phyloP scores from a whole-genome alignment of 1,284 basidiomycete species.

The Ceratobasidium sp. region DNA sequence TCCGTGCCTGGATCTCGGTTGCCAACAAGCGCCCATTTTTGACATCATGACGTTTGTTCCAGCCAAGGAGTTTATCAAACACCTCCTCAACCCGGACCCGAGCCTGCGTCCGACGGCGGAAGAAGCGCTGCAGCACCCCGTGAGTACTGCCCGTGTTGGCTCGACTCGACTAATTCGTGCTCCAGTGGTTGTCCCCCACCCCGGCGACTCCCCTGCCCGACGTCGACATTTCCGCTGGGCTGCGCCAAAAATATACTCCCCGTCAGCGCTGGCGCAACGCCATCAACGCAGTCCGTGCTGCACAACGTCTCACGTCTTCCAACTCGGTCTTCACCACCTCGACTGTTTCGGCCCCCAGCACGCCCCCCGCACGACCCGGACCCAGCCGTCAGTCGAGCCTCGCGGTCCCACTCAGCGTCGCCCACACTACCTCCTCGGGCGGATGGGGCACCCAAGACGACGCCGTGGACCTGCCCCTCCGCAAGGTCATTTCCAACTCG shows the following conservation, averaged over 20 bases:
- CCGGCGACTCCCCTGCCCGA: slow-evolving; percentile 71
- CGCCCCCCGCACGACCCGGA: background rate
- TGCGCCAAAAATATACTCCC: slow-evolving; percentile 80
- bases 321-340: background rate
- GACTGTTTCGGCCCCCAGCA: background rate
- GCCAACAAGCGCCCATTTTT: slow-evolving; percentile 11
- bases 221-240: slow-evolving; percentile 59
- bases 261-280: slow-evolving; percentile 71
- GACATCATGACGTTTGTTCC: slow-evolving; percentile 26
- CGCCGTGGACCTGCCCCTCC: background rate
- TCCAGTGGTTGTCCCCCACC: slow-evolving; percentile 73
- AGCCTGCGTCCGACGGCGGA: slow-evolving; percentile 72
- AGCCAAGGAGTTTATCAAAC: slow-evolving; percentile 87
- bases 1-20: background rate
- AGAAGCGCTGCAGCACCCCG: slow-evolving; percentile 70
- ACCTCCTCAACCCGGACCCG: slow-evolving; percentile 78
- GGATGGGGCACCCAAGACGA: slow-evolving; percentile 27
- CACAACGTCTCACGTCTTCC: slow-evolving; percentile 53
- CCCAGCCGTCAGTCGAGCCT: slow-evolving; percentile 15
- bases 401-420: slow-evolving; percentile 11
- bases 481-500: slow-evolving; percentile 25
- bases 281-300: slow-evolving; percentile 66
- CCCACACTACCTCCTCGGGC: slow-evolving; percentile 5
- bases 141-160: slow-evolving; percentile 43
- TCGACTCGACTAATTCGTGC: slow-evolving; percentile 9